Percentiles rank a stretch among this genome's conserved stretches.
phyloP scores from a whole-genome alignment of 495 filamentous ascomycete genomes.

The Penicillium tannophilum region DNA sequence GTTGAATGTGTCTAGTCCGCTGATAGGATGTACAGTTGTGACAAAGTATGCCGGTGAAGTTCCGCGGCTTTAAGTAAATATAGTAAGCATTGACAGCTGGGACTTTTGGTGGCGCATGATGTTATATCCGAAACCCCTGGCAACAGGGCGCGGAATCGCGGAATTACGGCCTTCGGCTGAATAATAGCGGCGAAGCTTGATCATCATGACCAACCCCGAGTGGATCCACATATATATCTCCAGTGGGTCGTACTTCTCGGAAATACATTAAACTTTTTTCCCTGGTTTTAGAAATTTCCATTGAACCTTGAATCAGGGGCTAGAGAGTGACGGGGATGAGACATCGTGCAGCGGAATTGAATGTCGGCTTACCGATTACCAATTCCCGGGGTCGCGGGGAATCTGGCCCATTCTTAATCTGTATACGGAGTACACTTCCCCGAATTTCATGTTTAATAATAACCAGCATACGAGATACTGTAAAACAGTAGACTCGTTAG shows the following conservation, averaged over 20 bases:
- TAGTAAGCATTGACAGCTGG: neutral
- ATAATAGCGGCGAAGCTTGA: conserved; percentile 1
- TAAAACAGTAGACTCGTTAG: no score
- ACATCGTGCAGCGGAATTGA: no score
- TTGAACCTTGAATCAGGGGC: no score
- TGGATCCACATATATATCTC: neutral
- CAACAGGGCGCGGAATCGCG: neutral
- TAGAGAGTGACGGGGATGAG: no score
- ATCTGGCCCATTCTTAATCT: no score
- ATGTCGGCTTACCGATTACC: no score
- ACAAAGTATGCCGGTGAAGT: neutral
- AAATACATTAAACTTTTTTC: neutral
- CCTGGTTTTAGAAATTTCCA: no score
- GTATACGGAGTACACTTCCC: no score
- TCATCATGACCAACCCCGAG: neutral
- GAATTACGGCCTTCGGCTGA: conserved; percentile 1
- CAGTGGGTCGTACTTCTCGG: neutral
- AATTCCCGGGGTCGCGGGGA: no score
- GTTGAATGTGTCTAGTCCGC: neutral
- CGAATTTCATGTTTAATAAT: no score
- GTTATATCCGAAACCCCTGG: neutral
- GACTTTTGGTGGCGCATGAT: neutral
- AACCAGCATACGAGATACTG: neutral
- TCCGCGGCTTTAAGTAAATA: neutral
- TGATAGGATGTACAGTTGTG: neutral